phyloP scores from a whole-genome alignment of 768 basidiomycete genomes.

The Coprinellus micaceus region DNA sequence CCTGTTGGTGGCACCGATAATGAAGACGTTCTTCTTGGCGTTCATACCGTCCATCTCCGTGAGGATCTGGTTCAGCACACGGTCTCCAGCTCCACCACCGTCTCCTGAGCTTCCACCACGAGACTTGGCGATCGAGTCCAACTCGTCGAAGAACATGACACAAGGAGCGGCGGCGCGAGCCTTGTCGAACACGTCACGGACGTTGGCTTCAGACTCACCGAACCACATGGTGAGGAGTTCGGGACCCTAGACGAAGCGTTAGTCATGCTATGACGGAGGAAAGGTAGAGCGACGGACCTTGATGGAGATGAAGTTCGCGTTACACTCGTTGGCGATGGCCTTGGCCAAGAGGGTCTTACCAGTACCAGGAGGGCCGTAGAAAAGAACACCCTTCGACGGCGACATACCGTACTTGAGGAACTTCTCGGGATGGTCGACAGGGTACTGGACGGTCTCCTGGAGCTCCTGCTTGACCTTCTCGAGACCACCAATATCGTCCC shows the following conservation, averaged over 20 bases:
- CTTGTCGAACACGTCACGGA: conserved; percentile 99
- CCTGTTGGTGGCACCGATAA: conserved; percentile 95
- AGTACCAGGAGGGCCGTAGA: conserved; percentile 99
- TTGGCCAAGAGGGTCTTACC: conserved; percentile 99
- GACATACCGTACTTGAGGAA: conserved; percentile 99
- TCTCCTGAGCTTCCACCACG: conserved; percentile 89
- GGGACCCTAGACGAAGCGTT: conserved; percentile 59
- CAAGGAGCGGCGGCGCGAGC: conserved; percentile 98
- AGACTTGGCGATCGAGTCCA: conserved; percentile 98
- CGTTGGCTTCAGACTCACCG: conserved; percentile 99
- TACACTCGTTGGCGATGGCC: conserved; percentile 99
- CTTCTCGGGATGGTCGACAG: conserved; percentile 99
- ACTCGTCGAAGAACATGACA: conserved; percentile 99
- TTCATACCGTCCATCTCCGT: conserved; percentile 99
- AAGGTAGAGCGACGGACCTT: conserved; percentile 51
- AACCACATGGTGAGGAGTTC: conserved; percentile 99
- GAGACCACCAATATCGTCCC: conserved; percentile 99
- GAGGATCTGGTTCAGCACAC: conserved; percentile 94
- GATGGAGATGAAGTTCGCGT: conserved; percentile 99
- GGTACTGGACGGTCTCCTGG: conserved; percentile 99
- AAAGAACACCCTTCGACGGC: conserved; percentile 97
- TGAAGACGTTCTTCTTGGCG: conserved; percentile 98
- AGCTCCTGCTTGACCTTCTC: conserved; percentile 99
- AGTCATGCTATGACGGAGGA: conserved; percentile 9
- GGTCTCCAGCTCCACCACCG: conserved; percentile 94